Conservation (phyloP, 1,139 yeast genomes). For the Suhomyces kunorum region DNA sequence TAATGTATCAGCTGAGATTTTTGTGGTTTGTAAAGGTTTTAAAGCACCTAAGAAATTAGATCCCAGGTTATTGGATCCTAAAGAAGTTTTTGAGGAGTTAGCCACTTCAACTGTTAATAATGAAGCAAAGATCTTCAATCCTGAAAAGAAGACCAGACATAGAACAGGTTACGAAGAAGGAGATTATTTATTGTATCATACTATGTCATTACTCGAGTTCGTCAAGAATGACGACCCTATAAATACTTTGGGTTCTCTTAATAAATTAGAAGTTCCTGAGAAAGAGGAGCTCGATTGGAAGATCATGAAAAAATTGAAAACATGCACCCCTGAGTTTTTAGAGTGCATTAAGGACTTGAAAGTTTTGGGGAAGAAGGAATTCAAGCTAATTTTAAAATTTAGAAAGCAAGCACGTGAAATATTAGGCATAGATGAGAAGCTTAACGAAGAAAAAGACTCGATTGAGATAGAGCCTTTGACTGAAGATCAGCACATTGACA, state of each 20-base stretch:
- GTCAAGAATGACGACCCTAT: constrained; percentile 82
- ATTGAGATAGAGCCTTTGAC: constrained; percentile 70
- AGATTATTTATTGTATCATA: constrained; percentile 76
- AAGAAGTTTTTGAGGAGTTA: constrained; percentile 90
- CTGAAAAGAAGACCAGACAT: constrained; percentile 85
- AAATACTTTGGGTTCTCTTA: constrained; percentile 71
- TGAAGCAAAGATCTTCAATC: constrained; percentile 91
- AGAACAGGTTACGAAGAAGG: constrained; percentile 98
- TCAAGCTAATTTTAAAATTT: constrained; percentile 81
- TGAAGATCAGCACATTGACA: constrained; percentile 88
- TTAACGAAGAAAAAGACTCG: constrained; percentile 48
- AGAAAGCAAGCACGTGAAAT: constrained; percentile 82
- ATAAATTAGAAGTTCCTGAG: constrained; percentile 53
- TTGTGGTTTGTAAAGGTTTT: constrained; percentile 93
- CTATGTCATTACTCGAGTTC: constrained; percentile 75
- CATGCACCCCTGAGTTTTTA: constrained; percentile 73
- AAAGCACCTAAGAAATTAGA: constrained; percentile 95
- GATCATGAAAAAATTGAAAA: constrained; percentile 65
- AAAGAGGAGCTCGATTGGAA: constrained; percentile 72
- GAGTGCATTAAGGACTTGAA: constrained; percentile 89
- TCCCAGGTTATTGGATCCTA: constrained; percentile 88
- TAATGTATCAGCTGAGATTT: constrained; percentile 98
- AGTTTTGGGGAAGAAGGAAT: constrained; percentile 92
- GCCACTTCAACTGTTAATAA: constrained; percentile 75
- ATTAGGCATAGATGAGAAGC: constrained; percentile 64